Conservation (phyloP, 192 early-diverging fungal genomes). For the Irineochytrium annulatum region DNA sequence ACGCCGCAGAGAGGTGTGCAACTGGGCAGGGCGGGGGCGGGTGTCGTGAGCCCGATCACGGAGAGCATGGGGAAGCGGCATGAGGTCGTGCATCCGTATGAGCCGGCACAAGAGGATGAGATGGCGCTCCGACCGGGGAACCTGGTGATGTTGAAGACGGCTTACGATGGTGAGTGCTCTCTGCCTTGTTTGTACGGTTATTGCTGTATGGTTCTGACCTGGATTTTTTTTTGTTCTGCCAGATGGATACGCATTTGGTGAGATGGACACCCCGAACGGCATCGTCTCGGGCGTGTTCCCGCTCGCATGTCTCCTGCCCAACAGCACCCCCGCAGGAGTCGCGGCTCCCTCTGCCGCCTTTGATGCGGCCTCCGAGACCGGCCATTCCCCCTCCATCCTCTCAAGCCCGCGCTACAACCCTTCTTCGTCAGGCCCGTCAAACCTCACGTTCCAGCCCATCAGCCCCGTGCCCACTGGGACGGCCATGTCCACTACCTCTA, state of each 20-base stretch:
- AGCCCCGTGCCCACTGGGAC: not conserved
- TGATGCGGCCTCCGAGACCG: not conserved
- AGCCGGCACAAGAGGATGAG: not conserved
- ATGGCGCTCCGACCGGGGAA: not conserved
- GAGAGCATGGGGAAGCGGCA: not conserved
- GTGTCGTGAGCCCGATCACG: too few relatives aligned
- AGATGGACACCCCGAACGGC: not conserved
- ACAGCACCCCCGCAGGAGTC: not conserved
- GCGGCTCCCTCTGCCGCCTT: not conserved
- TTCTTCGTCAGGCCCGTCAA: not conserved
- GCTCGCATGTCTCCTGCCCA: conserved; percentile 1
- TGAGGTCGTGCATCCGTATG: not conserved
- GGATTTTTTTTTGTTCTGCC: not conserved
- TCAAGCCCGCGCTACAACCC: not conserved
- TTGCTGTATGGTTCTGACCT: not conserved
- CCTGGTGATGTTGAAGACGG: not conserved
- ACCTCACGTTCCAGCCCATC: too few relatives aligned
- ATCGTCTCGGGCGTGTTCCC: conserved; percentile 1
- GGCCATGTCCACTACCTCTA: not conserved
- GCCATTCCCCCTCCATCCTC: not conserved
- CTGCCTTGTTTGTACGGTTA: not conserved
- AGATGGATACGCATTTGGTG: conserved; percentile 2
- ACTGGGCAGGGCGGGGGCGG: too few relatives aligned
- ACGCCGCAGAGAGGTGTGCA: too few relatives aligned
- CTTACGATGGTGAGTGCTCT: conserved; percentile 1